Evolutionary conservation across 2,329 filamentous ascomycete species (phyloP), one percentile per base, ranked within the genome.

Genomic region (Cyanodermella asteris): DNA sequence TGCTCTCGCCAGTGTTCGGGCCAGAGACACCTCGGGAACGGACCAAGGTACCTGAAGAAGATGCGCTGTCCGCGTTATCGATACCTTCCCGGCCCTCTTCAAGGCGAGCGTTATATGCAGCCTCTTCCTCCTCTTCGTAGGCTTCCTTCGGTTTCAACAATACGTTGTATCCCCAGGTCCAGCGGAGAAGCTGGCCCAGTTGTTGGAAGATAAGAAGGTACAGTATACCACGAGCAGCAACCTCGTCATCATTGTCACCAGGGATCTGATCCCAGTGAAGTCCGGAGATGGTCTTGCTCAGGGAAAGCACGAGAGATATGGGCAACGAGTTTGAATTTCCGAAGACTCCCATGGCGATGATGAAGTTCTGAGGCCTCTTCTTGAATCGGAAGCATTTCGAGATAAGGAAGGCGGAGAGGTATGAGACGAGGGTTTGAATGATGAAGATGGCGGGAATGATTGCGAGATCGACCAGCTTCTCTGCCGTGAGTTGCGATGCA

Each of bases 161-260:
- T 18, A 94, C 72, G 39, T 91, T 81, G 47, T 91, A 94, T 7
- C 87, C 87, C 87, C 87, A 97, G 34, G 78, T 93, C 87, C 87
- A 97, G 30, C 87, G 68, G 12, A 97, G 72, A 14, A 94, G 57
- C 49, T 97, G 87, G 13, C 87, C 87, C 3, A 97, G 65, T 46
- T 97, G 87, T 51, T 97, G 87, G 53, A 97, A 97, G 36, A 97
- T 90, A 32, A 97, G 61, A 7, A 97, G 62, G 43, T 97, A 97
- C 1, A 97, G 56, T 32, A 97, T 94, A 31, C 87, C 87, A 32
- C 87, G 70, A 3, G 87, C 84, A 13, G 68, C 82, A 12, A 97
- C 87, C 47, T 94, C 80, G 30, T 91, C 76, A 40, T 94, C 84
- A 40, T 90, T 94, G 39, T 97, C 87, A 27, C 78, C 75, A 0